phyloP scores from a whole-genome alignment of 2,329 filamentous ascomycete genomes.

The Pseudovirgaria hyperparasitica region DNA sequence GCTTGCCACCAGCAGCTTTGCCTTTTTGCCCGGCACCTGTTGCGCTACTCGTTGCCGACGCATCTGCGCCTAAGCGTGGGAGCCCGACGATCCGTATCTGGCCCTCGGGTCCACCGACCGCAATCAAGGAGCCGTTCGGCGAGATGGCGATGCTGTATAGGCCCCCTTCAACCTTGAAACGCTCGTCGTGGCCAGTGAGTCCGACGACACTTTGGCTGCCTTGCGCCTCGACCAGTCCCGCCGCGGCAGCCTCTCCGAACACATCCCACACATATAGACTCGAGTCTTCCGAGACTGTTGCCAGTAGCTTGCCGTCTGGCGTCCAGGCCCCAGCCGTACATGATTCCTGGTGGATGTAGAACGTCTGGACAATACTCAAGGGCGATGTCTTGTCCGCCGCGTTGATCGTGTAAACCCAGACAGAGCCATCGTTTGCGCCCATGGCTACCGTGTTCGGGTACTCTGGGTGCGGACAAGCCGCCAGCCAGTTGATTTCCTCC shows the following conservation, averaged over 20 bases:
- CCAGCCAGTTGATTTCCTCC: conserved; percentile 87
- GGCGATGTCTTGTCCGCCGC: conserved; percentile 45
- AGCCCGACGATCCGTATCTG: conserved; percentile 75
- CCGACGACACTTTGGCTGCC: conserved; percentile 57
- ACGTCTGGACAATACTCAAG: conserved; percentile 76
- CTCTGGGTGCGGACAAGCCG: conserved; percentile 55
- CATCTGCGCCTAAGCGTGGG: conserved; percentile 42
- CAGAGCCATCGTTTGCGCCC: conserved; percentile 78
- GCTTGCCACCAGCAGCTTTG: conserved; percentile 35
- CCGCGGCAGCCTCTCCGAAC: conserved; percentile 63
- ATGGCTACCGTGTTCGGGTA: conserved; percentile 75
- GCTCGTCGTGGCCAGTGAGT: conserved; percentile 69
- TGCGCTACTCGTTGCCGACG: conserved; percentile 18
- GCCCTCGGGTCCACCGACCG: conserved; percentile 78
- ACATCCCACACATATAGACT: conserved; percentile 89
- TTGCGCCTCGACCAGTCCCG: conserved; percentile 42
- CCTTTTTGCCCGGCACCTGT: conserved; percentile 34
- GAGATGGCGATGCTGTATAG: conserved; percentile 80
- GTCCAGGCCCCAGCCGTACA: conserved; percentile 91
- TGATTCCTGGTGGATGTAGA: conserved; percentile 76
- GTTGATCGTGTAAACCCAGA: conserved; percentile 92
- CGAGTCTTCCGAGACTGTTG: conserved; percentile 78
- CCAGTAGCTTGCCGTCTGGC: conserved; percentile 71
- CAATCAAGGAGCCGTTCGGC: conserved; percentile 65
- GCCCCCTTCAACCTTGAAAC: conserved; percentile 84